Conservation (phyloP, 208 protist species). For the Trypanosoma lewisi region DNA sequence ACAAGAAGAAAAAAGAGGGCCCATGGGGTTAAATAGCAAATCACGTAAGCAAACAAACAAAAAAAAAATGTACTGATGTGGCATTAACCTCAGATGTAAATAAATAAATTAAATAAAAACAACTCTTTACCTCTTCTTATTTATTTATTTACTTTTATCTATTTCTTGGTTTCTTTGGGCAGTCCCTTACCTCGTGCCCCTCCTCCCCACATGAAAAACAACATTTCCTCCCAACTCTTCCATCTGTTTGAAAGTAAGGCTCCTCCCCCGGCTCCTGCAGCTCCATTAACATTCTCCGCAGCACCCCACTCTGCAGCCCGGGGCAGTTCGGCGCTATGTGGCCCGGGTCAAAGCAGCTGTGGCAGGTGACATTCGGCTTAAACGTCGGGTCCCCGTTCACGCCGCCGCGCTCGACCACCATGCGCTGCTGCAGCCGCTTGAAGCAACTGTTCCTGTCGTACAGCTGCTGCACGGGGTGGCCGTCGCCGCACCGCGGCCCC, state of each 20-base stretch:
- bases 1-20: background rate
- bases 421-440: slow-evolving; percentile 55
- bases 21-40: background rate
- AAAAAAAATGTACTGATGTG: too few species aligned
- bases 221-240: slow-evolving; percentile 35
- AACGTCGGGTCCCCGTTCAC: slow-evolving; percentile 78
- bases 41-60: background rate
- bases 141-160: slow-evolving; percentile 17
- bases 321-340: slow-evolving; percentile 84
- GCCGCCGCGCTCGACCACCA: slow-evolving; percentile 65
- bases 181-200: slow-evolving; percentile 71
- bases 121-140: background rate
- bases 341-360: slow-evolving; percentile 86
- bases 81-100: too few species aligned
- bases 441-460: slow-evolving; percentile 75
- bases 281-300: slow-evolving; percentile 55
- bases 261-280: slow-evolving; percentile 78
- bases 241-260: slow-evolving; percentile 38
- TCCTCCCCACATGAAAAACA: slow-evolving; percentile 85
- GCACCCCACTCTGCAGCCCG: slow-evolving; percentile 55
- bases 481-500: slow-evolving; percentile 89
- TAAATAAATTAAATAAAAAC: background rate
- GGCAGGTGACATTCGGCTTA: slow-evolving; percentile 75
- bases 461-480: slow-evolving; percentile 88
- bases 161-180: slow-evolving; percentile 55